Percentiles rank a stretch among this genome's conserved stretches.
phyloP scores from a whole-genome alignment of 2,329 filamentous ascomycete species.

The Monosporascus sp. region DNA sequence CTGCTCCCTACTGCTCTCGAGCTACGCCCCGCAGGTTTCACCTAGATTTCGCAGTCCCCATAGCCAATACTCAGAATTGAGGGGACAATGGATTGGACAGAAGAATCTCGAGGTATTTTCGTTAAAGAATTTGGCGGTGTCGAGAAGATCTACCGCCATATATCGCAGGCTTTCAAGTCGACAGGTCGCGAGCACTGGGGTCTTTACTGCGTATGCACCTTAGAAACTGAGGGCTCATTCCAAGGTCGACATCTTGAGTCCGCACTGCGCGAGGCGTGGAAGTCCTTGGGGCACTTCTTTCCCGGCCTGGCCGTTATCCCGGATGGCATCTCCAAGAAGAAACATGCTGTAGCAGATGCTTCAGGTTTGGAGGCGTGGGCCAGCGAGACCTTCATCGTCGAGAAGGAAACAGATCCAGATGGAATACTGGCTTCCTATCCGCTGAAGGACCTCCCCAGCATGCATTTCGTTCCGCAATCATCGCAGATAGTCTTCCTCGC shows the following conservation, averaged over 20 bases:
- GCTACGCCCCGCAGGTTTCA: too few relatives aligned
- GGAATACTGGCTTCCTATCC: constrained; percentile 1
- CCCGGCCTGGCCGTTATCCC: background rate
- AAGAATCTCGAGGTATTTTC: constrained; percentile 1
- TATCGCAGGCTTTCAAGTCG: background rate
- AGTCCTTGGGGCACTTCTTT: constrained; percentile 1
- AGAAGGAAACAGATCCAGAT: background rate
- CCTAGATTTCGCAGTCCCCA: too few relatives aligned
- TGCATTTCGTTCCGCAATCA: constrained; percentile 2
- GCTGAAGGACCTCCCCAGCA: background rate
- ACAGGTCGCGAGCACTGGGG: constrained; percentile 2
- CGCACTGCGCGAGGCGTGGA: constrained; percentile 2
- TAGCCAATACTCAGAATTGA: too few relatives aligned
- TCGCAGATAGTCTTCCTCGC: background rate
- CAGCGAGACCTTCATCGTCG: constrained; percentile 1
- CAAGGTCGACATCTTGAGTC: background rate
- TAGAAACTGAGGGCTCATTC: background rate
- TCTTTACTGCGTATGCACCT: constrained; percentile 1
- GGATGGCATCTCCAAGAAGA: constrained; percentile 1
- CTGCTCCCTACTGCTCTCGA: too few relatives aligned
- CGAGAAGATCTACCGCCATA: constrained; percentile 1
- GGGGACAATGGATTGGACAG: constrained; percentile 1
- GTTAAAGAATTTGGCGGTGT: constrained; percentile 1
- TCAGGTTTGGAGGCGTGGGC: background rate
- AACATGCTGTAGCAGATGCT: background rate